These are phyloP conservation scores for Priceomyces melissophilus DNA, from an alignment of 805 yeast genomes.

Conservation along the genomic window DNA sequence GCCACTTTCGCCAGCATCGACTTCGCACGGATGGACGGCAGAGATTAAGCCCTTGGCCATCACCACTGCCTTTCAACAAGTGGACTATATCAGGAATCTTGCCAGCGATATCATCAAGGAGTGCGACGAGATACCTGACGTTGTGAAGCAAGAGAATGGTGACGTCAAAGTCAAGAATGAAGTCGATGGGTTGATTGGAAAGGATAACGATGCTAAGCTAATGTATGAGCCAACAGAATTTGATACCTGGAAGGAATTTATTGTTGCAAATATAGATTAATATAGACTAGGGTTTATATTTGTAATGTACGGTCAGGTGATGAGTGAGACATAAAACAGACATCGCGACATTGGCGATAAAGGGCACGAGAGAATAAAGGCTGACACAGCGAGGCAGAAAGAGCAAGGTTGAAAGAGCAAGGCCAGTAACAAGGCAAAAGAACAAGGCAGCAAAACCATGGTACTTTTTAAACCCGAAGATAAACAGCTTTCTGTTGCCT, in stretches of 20 bases:
- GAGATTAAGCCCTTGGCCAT: slow-evolving; percentile 46
- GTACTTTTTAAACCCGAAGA: slow-evolving; percentile 12
- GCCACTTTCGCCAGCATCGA: slow-evolving; percentile 37
- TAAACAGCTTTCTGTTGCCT: slow-evolving; percentile 61
- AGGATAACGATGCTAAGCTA: slow-evolving; percentile 15
- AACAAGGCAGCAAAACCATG: no score
- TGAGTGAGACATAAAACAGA: background rate
- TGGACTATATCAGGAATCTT: slow-evolving; percentile 35
- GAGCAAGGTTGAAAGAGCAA: no score
- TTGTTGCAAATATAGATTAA: slow-evolving; percentile 13
- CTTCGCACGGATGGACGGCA: slow-evolving; percentile 37
- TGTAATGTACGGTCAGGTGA: background rate
- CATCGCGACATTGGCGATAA: no score
- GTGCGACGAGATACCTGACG: slow-evolving; percentile 15
- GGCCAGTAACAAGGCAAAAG: no score
- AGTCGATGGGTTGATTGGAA: slow-evolving; percentile 18
- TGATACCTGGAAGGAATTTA: slow-evolving; percentile 34
- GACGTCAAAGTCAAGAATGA: slow-evolving; percentile 18
- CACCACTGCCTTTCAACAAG: slow-evolving; percentile 44
- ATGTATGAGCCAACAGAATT: slow-evolving; percentile 30
- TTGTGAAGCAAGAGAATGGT: slow-evolving; percentile 4
- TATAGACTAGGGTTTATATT: background rate
- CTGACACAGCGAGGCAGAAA: no score
- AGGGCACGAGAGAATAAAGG: no score
- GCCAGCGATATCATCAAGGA: slow-evolving; percentile 20